Base-by-base conservation (phyloP, 1,139 yeast species). In the Geotrichum citri-aurantii region DNA sequence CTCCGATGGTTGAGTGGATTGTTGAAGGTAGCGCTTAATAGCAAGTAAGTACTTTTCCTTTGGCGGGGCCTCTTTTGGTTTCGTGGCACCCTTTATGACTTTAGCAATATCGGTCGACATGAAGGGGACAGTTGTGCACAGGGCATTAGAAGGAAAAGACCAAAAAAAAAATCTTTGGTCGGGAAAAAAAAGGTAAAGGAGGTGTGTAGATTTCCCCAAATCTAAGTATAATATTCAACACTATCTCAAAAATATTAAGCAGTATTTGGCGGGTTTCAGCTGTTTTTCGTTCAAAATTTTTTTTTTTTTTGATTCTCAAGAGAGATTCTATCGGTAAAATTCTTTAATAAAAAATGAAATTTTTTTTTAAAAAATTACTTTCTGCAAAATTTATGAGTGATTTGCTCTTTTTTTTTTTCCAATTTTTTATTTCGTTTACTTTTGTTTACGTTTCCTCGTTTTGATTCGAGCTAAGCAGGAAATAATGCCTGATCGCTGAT, bases 71-170 rank as follows among this genome's bases (percentile, higher is more conserved):
- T 61, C 61, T 54, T 63, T 62, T 1, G 66, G 60, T 40, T 63
- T 63, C 6, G 69, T 66, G 4, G 68, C 68, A 17, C 66, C 65
- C 55, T 57, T 57, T 44, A 59, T 49, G 37, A 57, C 58, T 55
- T 55, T 59, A 3, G 56, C 12, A 19, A 59, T 51, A 40, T 54
- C 54, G 14, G 59, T 19, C 11, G 52, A 51, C 58, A 56, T 56
- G 49, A 14, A 31, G 14, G n/a, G 40, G n/a, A 31, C 11, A 31
- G n/a, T 31, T 11, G 40, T 3, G 40, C n/a, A 11, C 40, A 31
- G 14, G 11, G 40, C 40, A 31, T 31, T 31, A 31, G 40, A 14
- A 31, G 40, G 40, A 14, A 31, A 3, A 12, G 14, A 31, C n/a
- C 14, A 31, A 14, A 31, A 31, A 31, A 31, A 14, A 31, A 31